These are phyloP conservation scores for Entamoeba moshkovskii DNA, from an alignment of 208 protist species.

Conservation along the genomic window DNA sequence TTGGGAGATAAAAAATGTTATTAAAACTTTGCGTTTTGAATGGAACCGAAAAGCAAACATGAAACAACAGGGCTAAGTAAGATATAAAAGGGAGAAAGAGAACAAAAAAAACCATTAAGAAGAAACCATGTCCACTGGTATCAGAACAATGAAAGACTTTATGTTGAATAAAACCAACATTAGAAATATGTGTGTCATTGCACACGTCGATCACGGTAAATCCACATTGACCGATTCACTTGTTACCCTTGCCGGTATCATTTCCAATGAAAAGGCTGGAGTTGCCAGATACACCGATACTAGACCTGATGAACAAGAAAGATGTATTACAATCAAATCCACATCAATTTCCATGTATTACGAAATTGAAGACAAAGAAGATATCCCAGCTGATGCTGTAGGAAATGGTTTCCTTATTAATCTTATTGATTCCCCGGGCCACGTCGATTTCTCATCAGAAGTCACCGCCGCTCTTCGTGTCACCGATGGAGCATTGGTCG, in stretches of 20 bases:
- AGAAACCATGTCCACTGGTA: background rate
- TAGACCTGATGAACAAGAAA: constrained; percentile 80
- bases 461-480: constrained; percentile 95
- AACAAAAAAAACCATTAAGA: background rate
- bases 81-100: background rate
- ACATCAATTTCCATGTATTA: constrained; percentile 93
- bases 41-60: too few relatives aligned
- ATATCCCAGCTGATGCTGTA: background rate
- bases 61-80: background rate
- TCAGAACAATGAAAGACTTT: background rate
- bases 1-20: too few relatives aligned
- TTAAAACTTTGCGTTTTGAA: too few relatives aligned
- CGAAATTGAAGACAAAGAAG: constrained; percentile 32
- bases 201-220: constrained; percentile 74
- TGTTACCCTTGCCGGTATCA: constrained; percentile 75
- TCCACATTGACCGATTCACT: constrained; percentile 90
- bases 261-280: constrained; percentile 62
- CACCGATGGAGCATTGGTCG: constrained; percentile 94
- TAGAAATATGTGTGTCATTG: constrained; percentile 72
- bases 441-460: constrained; percentile 96
- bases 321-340: constrained; percentile 98
- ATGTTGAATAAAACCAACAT: constrained; percentile 43
- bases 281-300: constrained; percentile 74
- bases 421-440: constrained; percentile 85
- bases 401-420: constrained; percentile 73